A percentile compares a stretch with the other conserved stretches of the same genome.
Evolutionary conservation across 495 filamentous ascomycete genomes (phyloP).

Genomic region (Pseudevernia furfuracea): DNA sequence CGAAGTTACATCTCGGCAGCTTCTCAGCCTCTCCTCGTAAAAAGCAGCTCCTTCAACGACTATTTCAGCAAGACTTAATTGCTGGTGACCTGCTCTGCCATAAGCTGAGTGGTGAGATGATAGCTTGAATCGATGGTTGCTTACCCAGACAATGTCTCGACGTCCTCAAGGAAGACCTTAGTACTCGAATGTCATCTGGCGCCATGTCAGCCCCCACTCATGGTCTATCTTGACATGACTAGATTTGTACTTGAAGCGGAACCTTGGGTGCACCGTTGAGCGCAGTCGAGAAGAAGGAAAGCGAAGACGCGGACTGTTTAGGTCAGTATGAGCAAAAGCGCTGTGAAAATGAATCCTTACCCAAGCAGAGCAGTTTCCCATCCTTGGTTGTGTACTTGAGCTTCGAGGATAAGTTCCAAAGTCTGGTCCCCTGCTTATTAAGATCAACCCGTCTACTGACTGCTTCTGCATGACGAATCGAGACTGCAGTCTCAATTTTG

Average conservation of each 20-base stretch:
- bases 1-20: slow-evolving; percentile 26
- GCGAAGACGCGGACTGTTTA: slow-evolving; percentile 54
- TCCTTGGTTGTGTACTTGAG: slow-evolving; percentile 30
- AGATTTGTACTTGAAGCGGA: slow-evolving; percentile 12
- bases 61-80: slow-evolving; percentile 49
- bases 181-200: slow-evolving; percentile 46
- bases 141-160: slow-evolving; percentile 58
- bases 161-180: slow-evolving; percentile 61
- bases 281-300: slow-evolving; percentile 60
- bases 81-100: slow-evolving; percentile 37
- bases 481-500: slow-evolving; percentile 16
- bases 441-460: slow-evolving; percentile 32
- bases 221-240: neutral
- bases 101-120: slow-evolving; percentile 22
- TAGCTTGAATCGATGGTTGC: slow-evolving; percentile 18
- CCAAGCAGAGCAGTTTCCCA: slow-evolving; percentile 25
- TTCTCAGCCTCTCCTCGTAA: slow-evolving; percentile 50
- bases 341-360: slow-evolving; percentile 7
- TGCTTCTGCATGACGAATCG: slow-evolving; percentile 7
- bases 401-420: slow-evolving; percentile 64
- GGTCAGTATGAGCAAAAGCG: slow-evolving; percentile 6
- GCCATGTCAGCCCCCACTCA: neutral
- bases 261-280: slow-evolving; percentile 32
- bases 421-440: slow-evolving; percentile 44
- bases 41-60: slow-evolving; percentile 57